Base-by-base conservation (phyloP, 129 eudicot genomes). In the Flaveria bidentis region DNA sequence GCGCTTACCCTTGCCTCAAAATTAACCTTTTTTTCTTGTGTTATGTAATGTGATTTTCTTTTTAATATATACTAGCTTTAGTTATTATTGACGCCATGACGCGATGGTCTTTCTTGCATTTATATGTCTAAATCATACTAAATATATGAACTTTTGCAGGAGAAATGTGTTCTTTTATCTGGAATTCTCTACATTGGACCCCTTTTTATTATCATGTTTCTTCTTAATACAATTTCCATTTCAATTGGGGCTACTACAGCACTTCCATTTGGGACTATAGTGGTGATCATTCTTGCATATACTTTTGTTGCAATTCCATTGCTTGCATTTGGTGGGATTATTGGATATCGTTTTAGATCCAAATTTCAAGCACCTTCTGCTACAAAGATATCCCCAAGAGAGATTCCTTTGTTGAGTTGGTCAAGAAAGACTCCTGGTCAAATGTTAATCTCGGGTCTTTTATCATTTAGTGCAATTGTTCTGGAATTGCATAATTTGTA, bases 401-500 rank as follows among this genome's bases (percentile, higher is more conserved):
- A 87, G 74, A 91, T 94, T 78, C 91, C 93, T 16, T 52, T 83
- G 26, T 67, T 86, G 81, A 28, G 78, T 75, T 94, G 93, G 98
- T 87, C 87, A 71, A 74, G 85, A 79, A 94, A 83, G 75, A 82
- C 83, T 67, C 90, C 85, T 25, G 87, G 87, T 78, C 97, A 94
- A 80, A 91, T 94, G 93, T 73, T 91, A 56, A 76, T 94, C 57
- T 90, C 87, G 18, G 98, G 98, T 60, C 94, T 94, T 78, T 80
- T 91, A 76, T 91, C 98, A 56, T 94, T 91, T 71, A 91, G 97
- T 79, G 98, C 88, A 4, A 81, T 91, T 58, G 87, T 80, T 70
- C 87, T 94, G 25, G 97, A 94, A 87, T 82, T 91, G 71, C 96
- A 94, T 86, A 82, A 87, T 52, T 56, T 89, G 79, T 87, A 83